These are phyloP conservation scores for Curvularia verruculosa DNA, from an alignment of 2,329 filamentous ascomycete species.

Conservation along the genomic window DNA sequence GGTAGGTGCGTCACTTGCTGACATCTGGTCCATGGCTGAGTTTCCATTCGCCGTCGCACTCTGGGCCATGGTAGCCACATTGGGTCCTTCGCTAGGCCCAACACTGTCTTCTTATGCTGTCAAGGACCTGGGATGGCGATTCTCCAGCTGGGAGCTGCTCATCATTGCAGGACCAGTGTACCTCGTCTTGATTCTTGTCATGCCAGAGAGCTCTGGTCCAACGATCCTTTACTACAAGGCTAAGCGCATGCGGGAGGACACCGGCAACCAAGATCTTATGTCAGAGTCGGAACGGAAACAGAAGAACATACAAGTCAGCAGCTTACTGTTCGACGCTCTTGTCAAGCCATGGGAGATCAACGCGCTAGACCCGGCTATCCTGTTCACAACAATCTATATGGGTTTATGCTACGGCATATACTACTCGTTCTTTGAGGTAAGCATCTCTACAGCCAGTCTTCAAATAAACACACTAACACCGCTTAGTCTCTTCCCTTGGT, in stretches of 20 bases:
- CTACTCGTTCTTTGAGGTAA: constrained; percentile 74
- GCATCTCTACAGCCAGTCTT: not conserved
- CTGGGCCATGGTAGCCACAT: constrained; percentile 50
- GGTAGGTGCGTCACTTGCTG: constrained; percentile 41
- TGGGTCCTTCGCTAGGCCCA: constrained; percentile 67
- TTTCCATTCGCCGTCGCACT: constrained; percentile 51
- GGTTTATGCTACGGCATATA: constrained; percentile 74
- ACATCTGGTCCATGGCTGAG: constrained; percentile 48
- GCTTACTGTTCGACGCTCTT: constrained; percentile 61
- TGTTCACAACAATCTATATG: constrained; percentile 84
- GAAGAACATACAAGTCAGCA: constrained; percentile 38
- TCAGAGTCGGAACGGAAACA: constrained; percentile 80
- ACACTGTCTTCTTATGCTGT: constrained; percentile 76
- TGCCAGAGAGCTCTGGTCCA: constrained; percentile 85
- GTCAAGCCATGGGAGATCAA: constrained; percentile 81
- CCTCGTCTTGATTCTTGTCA: constrained; percentile 76
- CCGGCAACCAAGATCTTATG: constrained; percentile 69
- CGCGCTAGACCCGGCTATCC: constrained; percentile 79
- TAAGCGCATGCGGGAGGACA: constrained; percentile 70
- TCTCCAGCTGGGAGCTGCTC: constrained; percentile 83
- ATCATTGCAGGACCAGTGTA: constrained; percentile 75
- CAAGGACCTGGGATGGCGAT: constrained; percentile 74
- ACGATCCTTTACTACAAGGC: constrained; percentile 64
- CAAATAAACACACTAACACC: not conserved
- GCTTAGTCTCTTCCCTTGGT: constrained; percentile 60